Evolutionary conservation across 2,329 filamentous ascomycete genomes (phyloP).

Genomic region (Claviceps africana): DNA sequence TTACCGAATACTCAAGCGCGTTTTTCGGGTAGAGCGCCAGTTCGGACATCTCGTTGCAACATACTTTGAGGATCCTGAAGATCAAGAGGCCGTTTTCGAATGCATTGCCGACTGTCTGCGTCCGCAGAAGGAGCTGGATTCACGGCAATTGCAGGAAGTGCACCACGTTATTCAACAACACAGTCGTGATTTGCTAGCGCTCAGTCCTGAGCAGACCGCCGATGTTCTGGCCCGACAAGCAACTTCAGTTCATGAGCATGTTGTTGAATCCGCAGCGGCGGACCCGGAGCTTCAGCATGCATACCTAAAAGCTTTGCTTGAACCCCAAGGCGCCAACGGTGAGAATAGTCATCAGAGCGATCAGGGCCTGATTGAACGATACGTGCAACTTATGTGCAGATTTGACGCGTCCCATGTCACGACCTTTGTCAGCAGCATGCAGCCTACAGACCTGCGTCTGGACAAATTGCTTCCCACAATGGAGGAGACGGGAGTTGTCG

Average conservation of each 20-base stretch:
- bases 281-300: slow-evolving; percentile 53
- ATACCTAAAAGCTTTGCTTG: slow-evolving; percentile 66
- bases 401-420: slow-evolving; percentile 74
- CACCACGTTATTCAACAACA: slow-evolving; percentile 51
- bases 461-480: slow-evolving; percentile 73
- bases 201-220: slow-evolving; percentile 53
- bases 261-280: slow-evolving; percentile 48
- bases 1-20: slow-evolving; percentile 80
- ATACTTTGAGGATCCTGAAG: slow-evolving; percentile 74
- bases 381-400: slow-evolving; percentile 81
- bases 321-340: slow-evolving; percentile 32
- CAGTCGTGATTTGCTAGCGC: slow-evolving; percentile 49
- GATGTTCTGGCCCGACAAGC: slow-evolving; percentile 47
- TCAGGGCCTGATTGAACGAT: slow-evolving; percentile 60
- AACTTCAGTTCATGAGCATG: slow-evolving; percentile 49
- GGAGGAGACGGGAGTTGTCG: slow-evolving; percentile 78
- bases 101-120: slow-evolving; percentile 65
- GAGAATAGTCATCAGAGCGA: slow-evolving; percentile 25
- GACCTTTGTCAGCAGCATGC: slow-evolving; percentile 65
- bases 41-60: slow-evolving; percentile 64
- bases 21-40: slow-evolving; percentile 67
- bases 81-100: slow-evolving; percentile 61
- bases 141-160: slow-evolving; percentile 61
- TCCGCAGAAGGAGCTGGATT: slow-evolving; percentile 45
- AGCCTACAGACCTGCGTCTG: slow-evolving; percentile 63